Conservation (phyloP, 257 asterid genomes). For the Petunia secreta region DNA sequence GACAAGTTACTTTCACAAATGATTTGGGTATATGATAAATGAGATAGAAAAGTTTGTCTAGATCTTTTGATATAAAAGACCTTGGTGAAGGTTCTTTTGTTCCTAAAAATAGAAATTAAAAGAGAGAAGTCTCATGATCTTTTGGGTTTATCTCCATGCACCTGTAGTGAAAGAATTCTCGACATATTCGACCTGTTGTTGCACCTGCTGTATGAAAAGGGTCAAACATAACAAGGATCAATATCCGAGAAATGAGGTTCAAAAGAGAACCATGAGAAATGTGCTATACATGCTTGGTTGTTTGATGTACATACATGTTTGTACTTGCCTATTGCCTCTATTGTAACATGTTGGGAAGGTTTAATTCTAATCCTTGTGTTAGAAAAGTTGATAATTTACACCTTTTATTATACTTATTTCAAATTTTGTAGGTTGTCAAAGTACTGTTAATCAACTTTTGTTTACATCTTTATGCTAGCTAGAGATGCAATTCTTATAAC, state of each 20-base stretch:
- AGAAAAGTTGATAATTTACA: not conserved
- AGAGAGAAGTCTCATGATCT: no score
- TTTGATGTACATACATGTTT: not conserved
- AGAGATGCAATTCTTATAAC: no score
- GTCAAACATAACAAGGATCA: not conserved
- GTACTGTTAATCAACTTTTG: not conserved
- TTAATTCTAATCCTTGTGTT: no score
- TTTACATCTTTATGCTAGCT: not conserved
- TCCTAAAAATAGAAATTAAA: no score
- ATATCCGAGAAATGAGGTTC: constrained; percentile 28
- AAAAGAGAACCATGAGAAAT: constrained; percentile 22
- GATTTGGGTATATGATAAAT: no score
- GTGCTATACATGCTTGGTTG: not conserved
- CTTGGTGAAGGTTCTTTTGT: no score
- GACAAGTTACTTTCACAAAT: no score
- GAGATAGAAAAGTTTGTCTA: no score
- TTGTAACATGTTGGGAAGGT: not conserved
- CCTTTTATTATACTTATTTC: not conserved
- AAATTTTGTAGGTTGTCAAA: not conserved
- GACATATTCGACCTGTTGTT: not conserved
- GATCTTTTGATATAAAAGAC: no score
- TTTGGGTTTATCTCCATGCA: no score
- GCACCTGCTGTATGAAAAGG: not conserved
- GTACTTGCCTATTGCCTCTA: not conserved
- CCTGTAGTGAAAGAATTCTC: not conserved